These are phyloP conservation scores for Cryptococcus sp. DNA, from an alignment of 1,284 basidiomycete genomes.

Conservation along the genomic window DNA sequence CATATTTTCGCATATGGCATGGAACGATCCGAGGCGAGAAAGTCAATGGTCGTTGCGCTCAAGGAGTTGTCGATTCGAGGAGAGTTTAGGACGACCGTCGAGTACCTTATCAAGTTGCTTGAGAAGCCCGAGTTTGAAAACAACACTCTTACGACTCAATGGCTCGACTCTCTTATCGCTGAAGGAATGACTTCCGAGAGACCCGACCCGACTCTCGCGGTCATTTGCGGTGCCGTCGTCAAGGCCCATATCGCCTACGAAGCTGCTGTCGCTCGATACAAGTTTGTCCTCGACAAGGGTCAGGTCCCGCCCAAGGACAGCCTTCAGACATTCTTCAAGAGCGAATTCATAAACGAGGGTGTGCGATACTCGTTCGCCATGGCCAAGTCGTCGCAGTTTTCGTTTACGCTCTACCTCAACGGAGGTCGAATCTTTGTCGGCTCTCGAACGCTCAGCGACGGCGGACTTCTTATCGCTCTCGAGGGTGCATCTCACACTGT, in stretches of 20 bases:
- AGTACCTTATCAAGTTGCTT: constrained; percentile 95
- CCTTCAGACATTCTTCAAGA: constrained; percentile 92
- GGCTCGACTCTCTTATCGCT: constrained; percentile 96
- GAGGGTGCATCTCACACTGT: constrained; percentile 94
- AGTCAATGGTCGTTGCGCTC: constrained; percentile 99
- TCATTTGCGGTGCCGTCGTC: constrained; percentile 94
- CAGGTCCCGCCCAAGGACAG: constrained; percentile 89
- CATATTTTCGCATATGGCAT: constrained; percentile 99
- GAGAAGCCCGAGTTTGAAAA: constrained; percentile 95
- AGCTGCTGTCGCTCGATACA: constrained; percentile 88
- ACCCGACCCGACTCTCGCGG: constrained; percentile 84
- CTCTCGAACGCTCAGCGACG: constrained; percentile 85
- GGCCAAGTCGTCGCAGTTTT: constrained; percentile 77
- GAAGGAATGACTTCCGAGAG: constrained; percentile 90
- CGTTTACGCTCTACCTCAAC: constrained; percentile 94
- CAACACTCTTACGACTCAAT: constrained; percentile 97
- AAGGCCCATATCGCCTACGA: constrained; percentile 90
- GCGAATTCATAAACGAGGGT: constrained; percentile 98
- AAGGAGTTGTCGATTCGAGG: constrained; percentile 98
- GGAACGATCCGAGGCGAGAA: constrained; percentile 88
- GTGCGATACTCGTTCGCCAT: constrained; percentile 94
- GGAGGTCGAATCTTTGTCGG: constrained; percentile 87
- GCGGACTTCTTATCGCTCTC: constrained; percentile 84
- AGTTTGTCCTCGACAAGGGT: constrained; percentile 92
- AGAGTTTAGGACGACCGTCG: constrained; percentile 97